A percentile compares a stretch with the other conserved stretches of the same genome.
Conservation (phyloP, 1,139 yeast genomes). For the Yamadazyma sp. region DNA sequence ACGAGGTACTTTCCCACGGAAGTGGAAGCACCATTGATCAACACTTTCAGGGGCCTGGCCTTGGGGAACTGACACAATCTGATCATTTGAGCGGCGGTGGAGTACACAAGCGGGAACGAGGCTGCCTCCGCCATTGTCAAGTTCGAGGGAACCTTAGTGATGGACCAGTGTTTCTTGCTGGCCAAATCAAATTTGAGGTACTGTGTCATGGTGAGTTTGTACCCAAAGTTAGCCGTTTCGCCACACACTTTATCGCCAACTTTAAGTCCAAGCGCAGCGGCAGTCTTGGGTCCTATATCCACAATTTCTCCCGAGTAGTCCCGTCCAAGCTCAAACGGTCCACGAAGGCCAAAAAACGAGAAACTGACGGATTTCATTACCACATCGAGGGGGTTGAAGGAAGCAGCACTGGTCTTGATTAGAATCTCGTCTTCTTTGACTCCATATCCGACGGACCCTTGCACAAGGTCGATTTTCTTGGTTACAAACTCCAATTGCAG, state of each 20-base stretch:
- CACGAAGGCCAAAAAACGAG: conserved; percentile 18
- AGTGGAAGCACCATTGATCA: conserved; percentile 75
- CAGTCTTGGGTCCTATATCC: conserved; percentile 52
- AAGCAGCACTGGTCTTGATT: conserved; percentile 57
- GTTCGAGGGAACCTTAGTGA: conserved; percentile 48
- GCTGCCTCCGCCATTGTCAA: conserved; percentile 57
- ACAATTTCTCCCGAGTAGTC: conserved; percentile 70
- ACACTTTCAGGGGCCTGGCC: conserved; percentile 28
- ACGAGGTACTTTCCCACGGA: conserved; percentile 65
- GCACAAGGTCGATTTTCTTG: conserved; percentile 4
- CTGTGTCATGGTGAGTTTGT: conserved; percentile 23
- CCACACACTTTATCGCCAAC: conserved; percentile 73
- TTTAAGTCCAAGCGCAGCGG: conserved; percentile 29
- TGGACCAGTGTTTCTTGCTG: conserved; percentile 25
- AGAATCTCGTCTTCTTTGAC: conserved; percentile 39
- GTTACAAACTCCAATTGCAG: conserved; percentile 2
- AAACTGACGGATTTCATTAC: conserved; percentile 42
- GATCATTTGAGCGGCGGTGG: conserved; percentile 54
- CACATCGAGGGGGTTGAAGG: conserved; percentile 70
- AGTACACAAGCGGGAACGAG: conserved; percentile 55
- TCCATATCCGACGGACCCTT: conserved; percentile 32
- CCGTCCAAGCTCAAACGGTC: conserved; percentile 52
- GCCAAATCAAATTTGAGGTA: conserved; percentile 43
- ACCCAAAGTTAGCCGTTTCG: conserved; percentile 52
- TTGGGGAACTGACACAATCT: conserved; percentile 11